Base-by-base conservation (phyloP, 176 grass and related monocot species). In the Triticum timopheevii region DNA sequence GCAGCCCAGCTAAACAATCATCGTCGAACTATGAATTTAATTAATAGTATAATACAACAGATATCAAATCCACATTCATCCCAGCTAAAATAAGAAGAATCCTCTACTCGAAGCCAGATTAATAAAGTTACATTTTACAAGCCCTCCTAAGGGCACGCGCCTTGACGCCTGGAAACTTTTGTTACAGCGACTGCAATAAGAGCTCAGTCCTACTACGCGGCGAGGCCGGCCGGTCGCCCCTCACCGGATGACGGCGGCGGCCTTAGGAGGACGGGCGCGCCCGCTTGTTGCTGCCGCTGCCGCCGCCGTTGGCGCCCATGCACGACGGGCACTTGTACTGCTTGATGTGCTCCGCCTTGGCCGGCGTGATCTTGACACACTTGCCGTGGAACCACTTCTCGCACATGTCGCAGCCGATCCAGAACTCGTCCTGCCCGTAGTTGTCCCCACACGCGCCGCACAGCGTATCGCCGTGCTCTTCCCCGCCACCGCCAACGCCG, bases 321-420 rank as follows among this genome's bases (percentile, higher is more conserved):
- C 97, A 99, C 10, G 97, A 76, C 4, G 97, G 94, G 85, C 97
- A 99, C 80, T 99, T 99, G 80, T 99, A 99, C 80, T 96, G 97
- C 83, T 99, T 96, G 72, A 99, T 99, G 89, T 94, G 92, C 89
- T 99, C 94, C 6, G 97, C 97, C 91, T 87, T 93, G 34, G 97
- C 97, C 7, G 97, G 94, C 42, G 97, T 96, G 77, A 99, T 92
- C 85, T 94, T 99, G 82, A 99, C 97, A 3, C 94, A 96, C 85
- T 96, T 99, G 19, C 97, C 97, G 36, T 99, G 97, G 81, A 94
- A 99, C 97, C 97, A 99, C 54, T 92, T 94, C 89, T 99, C 97
- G 38, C 97, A 99, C 71, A 99, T 86, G 87, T 99, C 97, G 16
- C 97, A 99, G 78, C 97, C 94, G 36, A 99, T 99, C 97, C 97